Conservation (phyloP, 1,284 basidiomycete species). For the Waitea zeae region DNA sequence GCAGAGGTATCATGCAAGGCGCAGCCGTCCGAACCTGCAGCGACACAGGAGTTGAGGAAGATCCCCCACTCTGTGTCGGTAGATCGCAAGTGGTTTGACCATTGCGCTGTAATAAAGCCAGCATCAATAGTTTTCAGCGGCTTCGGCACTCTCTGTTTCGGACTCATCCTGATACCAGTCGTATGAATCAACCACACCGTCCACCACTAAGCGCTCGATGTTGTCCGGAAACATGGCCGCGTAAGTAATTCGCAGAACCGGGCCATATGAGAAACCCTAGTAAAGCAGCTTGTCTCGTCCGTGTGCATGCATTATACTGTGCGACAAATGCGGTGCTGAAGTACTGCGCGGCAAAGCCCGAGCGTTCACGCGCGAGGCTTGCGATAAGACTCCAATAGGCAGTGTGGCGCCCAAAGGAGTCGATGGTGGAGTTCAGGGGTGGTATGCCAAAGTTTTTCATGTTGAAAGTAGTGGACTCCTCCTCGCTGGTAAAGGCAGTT, state of each 20-base stretch:
- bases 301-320: conserved; percentile 10
- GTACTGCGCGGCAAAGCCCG: conserved; percentile 5
- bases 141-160: conserved; percentile 11
- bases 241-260: not conserved
- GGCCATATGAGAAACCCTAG: conserved; percentile 14
- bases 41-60: conserved; percentile 5
- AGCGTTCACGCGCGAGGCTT: conserved; percentile 9
- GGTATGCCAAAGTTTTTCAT: not conserved
- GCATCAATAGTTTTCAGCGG: conserved; percentile 1
- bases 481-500: conserved; percentile 5
- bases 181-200: conserved; percentile 3
- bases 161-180: not conserved
- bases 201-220: conserved; percentile 8
- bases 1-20: conserved; percentile 7
- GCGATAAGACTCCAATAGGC: conserved; percentile 9
- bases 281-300: conserved; percentile 12
- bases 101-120: conserved; percentile 4
- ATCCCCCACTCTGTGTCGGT: conserved; percentile 6
- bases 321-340: conserved; percentile 9
- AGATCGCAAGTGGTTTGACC: conserved; percentile 8
- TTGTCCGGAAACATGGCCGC: conserved; percentile 7
- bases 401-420: conserved; percentile 8
- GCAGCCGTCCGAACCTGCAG: conserved; percentile 9
- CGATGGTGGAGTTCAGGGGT: conserved; percentile 7
- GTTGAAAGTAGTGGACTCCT: not conserved